phyloP scores from a whole-genome alignment of 257 asterid genomes.

The Fraxinus cuspidata region DNA sequence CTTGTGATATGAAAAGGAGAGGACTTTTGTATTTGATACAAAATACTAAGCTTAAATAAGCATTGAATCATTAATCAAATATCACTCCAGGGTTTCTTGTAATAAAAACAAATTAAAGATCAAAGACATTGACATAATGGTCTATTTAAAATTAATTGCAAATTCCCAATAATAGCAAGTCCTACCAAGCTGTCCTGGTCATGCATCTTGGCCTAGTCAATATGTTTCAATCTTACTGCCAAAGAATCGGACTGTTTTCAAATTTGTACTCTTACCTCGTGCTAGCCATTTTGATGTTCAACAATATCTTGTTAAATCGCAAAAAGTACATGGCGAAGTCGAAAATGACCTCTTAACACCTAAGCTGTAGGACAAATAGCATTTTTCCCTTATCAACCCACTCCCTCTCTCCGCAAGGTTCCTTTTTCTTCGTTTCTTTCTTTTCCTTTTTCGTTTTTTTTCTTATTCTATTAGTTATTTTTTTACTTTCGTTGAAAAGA shows the following conservation, averaged over 20 bases:
- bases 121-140: not conserved
- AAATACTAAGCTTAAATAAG: too few relatives aligned
- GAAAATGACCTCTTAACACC: not conserved
- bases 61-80: too few relatives aligned
- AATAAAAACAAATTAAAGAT: not conserved
- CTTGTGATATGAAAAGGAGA: too few relatives aligned
- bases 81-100: not conserved
- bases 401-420: not conserved
- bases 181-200: not conserved
- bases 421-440: too few relatives aligned
- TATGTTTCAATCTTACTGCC: not conserved
- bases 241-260: not conserved
- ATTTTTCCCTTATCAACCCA: not conserved
- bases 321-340: not conserved
- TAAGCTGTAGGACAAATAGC: too few relatives aligned
- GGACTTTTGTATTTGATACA: too few relatives aligned
- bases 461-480: too few relatives aligned
- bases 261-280: not conserved
- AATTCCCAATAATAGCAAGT: not conserved
- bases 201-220: not conserved
- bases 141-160: not conserved
- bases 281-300: too few relatives aligned
- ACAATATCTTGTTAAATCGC: not conserved
- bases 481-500: too few relatives aligned
- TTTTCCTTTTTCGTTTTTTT: not conserved